Conservation (phyloP, 306 rosid genomes). For the Prosopis cineraria region DNA sequence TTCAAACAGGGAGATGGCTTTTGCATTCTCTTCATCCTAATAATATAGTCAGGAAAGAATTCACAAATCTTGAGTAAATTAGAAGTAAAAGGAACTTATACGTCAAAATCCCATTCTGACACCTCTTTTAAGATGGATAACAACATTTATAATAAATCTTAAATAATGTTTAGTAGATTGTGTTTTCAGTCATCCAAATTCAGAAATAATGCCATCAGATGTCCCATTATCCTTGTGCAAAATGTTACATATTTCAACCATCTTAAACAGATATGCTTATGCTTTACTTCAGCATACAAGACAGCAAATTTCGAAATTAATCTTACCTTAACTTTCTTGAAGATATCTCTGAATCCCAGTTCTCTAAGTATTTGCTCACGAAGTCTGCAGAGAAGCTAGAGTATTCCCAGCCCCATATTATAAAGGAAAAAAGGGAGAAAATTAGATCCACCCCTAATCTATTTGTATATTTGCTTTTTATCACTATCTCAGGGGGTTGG, state of each 20-base stretch:
- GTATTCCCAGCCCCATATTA: neutral
- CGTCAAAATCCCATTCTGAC: constrained; percentile 8
- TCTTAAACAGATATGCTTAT: constrained; percentile 6
- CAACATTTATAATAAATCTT: constrained; percentile 10
- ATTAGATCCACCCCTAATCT: constrained; percentile 6
- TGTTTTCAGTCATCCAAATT: constrained; percentile 15
- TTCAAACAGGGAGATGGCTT: constrained; percentile 77
- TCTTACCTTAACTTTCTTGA: constrained; percentile 89
- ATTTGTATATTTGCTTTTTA: neutral
- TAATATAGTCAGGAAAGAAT: constrained; percentile 27
- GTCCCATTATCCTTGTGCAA: neutral
- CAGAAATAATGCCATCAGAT: constrained; percentile 1
- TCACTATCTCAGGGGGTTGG: neutral
- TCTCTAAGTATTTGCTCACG: constrained; percentile 87
- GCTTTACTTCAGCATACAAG: constrained; percentile 16
- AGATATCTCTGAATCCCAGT: constrained; percentile 85
- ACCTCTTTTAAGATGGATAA: constrained; percentile 13
- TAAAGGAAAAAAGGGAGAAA: neutral
- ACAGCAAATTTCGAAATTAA: constrained; percentile 5
- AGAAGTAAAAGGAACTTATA: constrained; percentile 22
- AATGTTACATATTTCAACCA: constrained; percentile 6
- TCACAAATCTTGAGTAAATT: constrained; percentile 16
- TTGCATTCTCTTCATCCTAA: constrained; percentile 91
- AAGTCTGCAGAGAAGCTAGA: constrained; percentile 84
- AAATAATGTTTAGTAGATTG: constrained; percentile 20